Evolutionary conservation across 1,284 basidiomycete species (phyloP), one percentile per base, ranked within the genome.

Genomic region (Ceratobasidium sp.): DNA sequence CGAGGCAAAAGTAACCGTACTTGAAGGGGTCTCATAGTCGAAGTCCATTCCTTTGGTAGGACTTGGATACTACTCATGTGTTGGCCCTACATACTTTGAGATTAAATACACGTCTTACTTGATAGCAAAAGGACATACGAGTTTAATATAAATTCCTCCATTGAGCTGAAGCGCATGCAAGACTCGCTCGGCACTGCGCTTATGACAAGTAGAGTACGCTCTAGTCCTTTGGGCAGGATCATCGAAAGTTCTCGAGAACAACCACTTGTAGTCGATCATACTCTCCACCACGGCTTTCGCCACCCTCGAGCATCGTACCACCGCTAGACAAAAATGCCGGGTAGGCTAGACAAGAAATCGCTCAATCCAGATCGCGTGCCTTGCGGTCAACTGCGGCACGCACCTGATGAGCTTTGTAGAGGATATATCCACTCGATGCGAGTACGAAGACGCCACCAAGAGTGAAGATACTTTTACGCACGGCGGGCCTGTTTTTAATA

Each of bases 71-170:
- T 84, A 7, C 86, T 86, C 81, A 99, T 90, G 82, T 98, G 96
- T 81, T 98, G 95, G 1, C 95, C 96, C 29, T 77, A 44, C 19
- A 53, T 31, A 76, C 84, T 79, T 79, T 84, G 81, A 66, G 11
- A 31, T 45, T 41, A n/a, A 17, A 31, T 1, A 15, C 29, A 11
- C n/a, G 19, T 44, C 48, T 41, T 11, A 19, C n/a, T 50, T 22
- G 5, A 29, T 24, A 36, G 31, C 19, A 22, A 33, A 14, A 11
- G 50, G 2, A 67, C 75, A 57, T 63, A 77, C 82, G 76, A 97
- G 83, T 81, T 98, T 98, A 82, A 98, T 96, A 82, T 96, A 98
- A 48, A 97, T 90, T 17, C 95, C 94, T 86, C 97, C 97, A 80
- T 99, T 98, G 9, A 90, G 90, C 75, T 96, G 87, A 29, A 98